Base-by-base conservation (phyloP, 2,329 filamentous ascomycete genomes). In the Fusarium armeniacum region DNA sequence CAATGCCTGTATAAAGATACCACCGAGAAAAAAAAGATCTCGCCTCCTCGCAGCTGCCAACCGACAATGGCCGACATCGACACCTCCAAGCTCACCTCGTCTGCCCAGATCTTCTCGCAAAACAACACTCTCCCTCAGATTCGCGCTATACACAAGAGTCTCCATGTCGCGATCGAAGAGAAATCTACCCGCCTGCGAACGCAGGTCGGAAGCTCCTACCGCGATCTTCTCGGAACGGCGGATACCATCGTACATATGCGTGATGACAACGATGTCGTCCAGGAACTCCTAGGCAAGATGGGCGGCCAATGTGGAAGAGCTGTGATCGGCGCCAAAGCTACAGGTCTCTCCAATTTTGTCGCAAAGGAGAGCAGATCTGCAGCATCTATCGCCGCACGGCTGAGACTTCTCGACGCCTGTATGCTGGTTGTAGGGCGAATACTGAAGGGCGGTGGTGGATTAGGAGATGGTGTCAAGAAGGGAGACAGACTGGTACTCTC, bases 171-270 rank as follows among this genome's bases (percentile, higher is more conserved):
- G 70, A 85, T 89, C 71, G 88, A 90, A 67, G 88, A 90, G 76
- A 89, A 89, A 73, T 84, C 87, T 35, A 82, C 82, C 51, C 87
- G 88, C 33, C 82, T 91, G 75, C 87, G 89, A 72, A 89, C 85
- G 20, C 86, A 89, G 76, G 89, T 91, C 65, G 89, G 89, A 70
- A 84, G 82, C 62, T 89, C 87, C 75, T 98, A 98, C 80, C 92
- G 95, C 72, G 93, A 96, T 74, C 89, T 98, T 11, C 89, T 98
- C 28, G 93, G 93, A 54, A 98, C 95, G 0, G 95, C 95, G 57
- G 94, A 98, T 81, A 90, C 90, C n/a, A 98, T 98, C 71, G 91
- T 98, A 57, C 87, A 90, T 65, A 97, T 98, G 93, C 91, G 93
- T 71, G 81, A 81, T 40, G 90, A 95, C 76, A 95, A 96, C 81